These are phyloP conservation scores for Xanthoconium purpureum DNA, from an alignment of 768 basidiomycete species.

Conservation along the genomic window DNA sequence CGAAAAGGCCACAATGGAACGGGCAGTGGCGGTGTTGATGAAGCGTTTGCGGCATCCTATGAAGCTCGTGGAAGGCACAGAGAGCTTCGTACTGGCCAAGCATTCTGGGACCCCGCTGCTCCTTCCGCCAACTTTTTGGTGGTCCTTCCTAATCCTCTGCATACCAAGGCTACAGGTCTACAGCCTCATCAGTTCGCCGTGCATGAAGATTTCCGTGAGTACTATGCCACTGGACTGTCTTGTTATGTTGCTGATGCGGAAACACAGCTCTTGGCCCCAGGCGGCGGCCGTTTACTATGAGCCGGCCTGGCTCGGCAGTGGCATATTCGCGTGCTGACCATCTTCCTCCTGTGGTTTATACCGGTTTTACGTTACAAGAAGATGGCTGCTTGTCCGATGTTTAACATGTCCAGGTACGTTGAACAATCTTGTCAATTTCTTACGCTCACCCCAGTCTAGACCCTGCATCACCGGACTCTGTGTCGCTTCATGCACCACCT, in stretches of 20 bases:
- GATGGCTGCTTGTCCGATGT: too few species aligned
- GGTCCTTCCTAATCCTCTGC: constrained; percentile 82
- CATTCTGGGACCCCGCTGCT: constrained; percentile 88
- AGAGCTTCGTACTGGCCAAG: constrained; percentile 70
- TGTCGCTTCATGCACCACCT: too few species aligned
- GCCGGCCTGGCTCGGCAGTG: constrained; percentile 69
- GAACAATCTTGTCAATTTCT: too few species aligned
- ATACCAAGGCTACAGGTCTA: constrained; percentile 80
- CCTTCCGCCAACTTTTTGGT: constrained; percentile 65
- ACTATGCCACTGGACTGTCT: not conserved
- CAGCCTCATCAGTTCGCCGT: constrained; percentile 80
- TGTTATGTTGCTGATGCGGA: constrained; percentile 12
- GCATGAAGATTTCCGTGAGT: constrained; percentile 90
- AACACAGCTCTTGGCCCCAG: constrained; percentile 52
- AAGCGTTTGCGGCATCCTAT: constrained; percentile 78
- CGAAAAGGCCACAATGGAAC: constrained; percentile 97
- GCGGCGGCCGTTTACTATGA: constrained; percentile 46
- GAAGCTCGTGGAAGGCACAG: constrained; percentile 82
- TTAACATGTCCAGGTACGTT: too few species aligned
- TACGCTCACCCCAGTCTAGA: too few species aligned
- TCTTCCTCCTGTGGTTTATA: constrained; percentile 43
- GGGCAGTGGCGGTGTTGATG: constrained; percentile 93
- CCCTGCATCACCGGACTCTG: too few species aligned
- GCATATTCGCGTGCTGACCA: constrained; percentile 56
- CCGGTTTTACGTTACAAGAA: too few species aligned